Percentiles rank a stretch among this genome's conserved stretches.
These are phyloP conservation scores for Penicillium sp. DNA, from an alignment of 2,329 filamentous ascomycete species.

Conservation along the genomic window DNA sequence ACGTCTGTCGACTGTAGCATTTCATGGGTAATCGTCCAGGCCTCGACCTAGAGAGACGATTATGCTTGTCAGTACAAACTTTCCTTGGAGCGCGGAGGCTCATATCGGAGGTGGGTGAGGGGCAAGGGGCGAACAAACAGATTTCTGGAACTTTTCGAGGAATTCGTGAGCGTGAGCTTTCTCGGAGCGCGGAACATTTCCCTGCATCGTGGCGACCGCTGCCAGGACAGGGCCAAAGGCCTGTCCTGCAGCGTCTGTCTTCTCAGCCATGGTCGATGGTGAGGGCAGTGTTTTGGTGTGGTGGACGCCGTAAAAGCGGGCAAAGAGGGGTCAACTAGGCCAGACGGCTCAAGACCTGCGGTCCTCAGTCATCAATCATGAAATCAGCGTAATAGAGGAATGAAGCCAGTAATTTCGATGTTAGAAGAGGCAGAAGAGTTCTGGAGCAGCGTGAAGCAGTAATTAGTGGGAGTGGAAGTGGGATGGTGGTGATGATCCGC, in stretches of 20 bases:
- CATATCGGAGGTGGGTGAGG: constrained; percentile 22
- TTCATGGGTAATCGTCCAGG: constrained; percentile 86
- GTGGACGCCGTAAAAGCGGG: constrained; percentile 20
- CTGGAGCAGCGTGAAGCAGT: constrained; percentile 14
- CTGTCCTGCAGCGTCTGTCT: constrained; percentile 65
- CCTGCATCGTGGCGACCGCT: constrained; percentile 87
- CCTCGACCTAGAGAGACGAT: constrained; percentile 68
- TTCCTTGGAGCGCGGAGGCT: neutral
- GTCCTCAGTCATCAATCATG: constrained; percentile 31
- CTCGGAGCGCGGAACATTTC: constrained; percentile 77
- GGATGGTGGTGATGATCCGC: constrained; percentile 32
- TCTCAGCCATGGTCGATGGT: constrained; percentile 66
- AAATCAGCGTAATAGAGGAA: constrained; percentile 23
- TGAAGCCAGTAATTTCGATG: constrained; percentile 13
- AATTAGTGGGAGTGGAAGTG: constrained; percentile 26
- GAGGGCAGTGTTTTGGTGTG: constrained; percentile 33
- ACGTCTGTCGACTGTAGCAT: constrained; percentile 79
- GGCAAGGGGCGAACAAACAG: constrained; percentile 63
- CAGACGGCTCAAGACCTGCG: constrained; percentile 31
- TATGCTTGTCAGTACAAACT: constrained; percentile 7
- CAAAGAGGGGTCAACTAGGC: constrained; percentile 33
- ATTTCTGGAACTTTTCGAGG: constrained; percentile 96
- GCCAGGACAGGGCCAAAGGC: constrained; percentile 83
- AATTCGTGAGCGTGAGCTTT: constrained; percentile 92
- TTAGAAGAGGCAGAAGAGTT: neutral